These are phyloP conservation scores for Tricholoma sp. DNA, from an alignment of 768 basidiomycete species.

Conservation along the genomic window DNA sequence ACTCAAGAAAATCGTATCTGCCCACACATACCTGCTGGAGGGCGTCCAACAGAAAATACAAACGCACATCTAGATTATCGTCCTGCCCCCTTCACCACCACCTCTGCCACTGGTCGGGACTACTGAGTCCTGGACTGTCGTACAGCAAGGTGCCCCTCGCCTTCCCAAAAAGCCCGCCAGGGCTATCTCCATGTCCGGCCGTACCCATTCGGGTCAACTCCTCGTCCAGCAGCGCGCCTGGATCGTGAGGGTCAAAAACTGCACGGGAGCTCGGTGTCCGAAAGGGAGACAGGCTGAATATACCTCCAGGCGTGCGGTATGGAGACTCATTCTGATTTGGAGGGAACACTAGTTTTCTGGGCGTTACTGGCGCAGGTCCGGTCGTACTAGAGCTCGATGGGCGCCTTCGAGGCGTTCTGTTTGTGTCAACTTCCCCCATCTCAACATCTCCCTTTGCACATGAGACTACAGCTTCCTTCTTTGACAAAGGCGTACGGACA, in stretches of 20 bases:
- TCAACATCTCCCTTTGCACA: conserved; percentile 14
- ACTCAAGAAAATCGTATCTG: neutral
- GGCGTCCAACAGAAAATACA: conserved; percentile 7
- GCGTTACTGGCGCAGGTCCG: conserved; percentile 30
- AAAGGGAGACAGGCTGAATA: conserved; percentile 32
- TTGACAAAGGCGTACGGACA: conserved; percentile 19
- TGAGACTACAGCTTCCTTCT: conserved; percentile 25
- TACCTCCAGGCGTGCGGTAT: conserved; percentile 31
- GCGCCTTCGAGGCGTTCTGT: conserved; percentile 36
- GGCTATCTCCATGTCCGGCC: conserved; percentile 48
- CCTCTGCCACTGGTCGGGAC: conserved; percentile 48
- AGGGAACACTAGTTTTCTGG: conserved; percentile 33
- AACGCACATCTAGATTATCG: conserved; percentile 6
- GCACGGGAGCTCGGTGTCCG: conserved; percentile 45
- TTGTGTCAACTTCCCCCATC: conserved; percentile 19
- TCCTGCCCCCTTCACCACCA: conserved; percentile 37
- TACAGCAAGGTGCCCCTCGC: conserved; percentile 52
- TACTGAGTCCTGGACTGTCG: conserved; percentile 63
- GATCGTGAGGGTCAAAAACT: conserved; percentile 71
- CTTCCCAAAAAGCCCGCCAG: conserved; percentile 61
- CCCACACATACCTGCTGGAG: neutral
- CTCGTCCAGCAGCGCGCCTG: conserved; percentile 61
- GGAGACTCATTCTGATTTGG: conserved; percentile 33
- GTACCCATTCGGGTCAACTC: conserved; percentile 56
- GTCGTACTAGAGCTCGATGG: conserved; percentile 14